Percentiles rank a stretch among this genome's conserved stretches.
Conservation (phyloP, 1,284 basidiomycete species). For the Ceratobasidium sp. region DNA sequence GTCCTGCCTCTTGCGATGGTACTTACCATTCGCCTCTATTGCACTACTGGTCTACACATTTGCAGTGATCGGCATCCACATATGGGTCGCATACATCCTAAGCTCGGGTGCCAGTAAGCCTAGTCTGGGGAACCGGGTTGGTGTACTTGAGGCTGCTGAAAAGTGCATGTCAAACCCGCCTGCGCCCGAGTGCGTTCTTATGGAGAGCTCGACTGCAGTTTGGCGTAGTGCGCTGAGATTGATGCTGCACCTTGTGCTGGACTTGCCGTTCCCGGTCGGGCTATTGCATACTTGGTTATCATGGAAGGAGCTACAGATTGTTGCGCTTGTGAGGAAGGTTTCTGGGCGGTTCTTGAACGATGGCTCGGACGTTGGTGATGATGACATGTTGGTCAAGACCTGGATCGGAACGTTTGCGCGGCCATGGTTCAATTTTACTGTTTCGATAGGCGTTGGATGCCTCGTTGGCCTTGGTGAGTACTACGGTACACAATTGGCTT, state of each 20-base stretch:
- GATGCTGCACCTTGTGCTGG: conserved; percentile 34
- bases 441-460: conserved; percentile 23
- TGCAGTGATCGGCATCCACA: conserved; percentile 26
- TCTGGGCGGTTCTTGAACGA: conserved; percentile 30
- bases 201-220: neutral
- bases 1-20: conserved; percentile 36
- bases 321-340: conserved; percentile 16
- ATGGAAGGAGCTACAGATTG: conserved; percentile 19
- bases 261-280: conserved; percentile 39
- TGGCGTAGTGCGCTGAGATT: conserved; percentile 28
- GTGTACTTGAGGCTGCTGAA: conserved; percentile 23
- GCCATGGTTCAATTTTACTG: conserved; percentile 41
- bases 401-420: conserved; percentile 33
- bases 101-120: neutral
- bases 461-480: conserved; percentile 22
- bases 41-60: conserved; percentile 17
- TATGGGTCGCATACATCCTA: conserved; percentile 26
- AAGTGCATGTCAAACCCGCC: conserved; percentile 22
- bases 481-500: neutral
- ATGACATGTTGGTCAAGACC: conserved; percentile 18
- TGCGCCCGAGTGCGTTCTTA: conserved; percentile 13
- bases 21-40: conserved; percentile 9
- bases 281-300: conserved; percentile 30
- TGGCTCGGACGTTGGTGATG: conserved; percentile 10
- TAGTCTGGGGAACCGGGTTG: neutral